Base-by-base conservation (phyloP, 2,329 filamentous ascomycete species). In the Fusarium tupiense region DNA sequence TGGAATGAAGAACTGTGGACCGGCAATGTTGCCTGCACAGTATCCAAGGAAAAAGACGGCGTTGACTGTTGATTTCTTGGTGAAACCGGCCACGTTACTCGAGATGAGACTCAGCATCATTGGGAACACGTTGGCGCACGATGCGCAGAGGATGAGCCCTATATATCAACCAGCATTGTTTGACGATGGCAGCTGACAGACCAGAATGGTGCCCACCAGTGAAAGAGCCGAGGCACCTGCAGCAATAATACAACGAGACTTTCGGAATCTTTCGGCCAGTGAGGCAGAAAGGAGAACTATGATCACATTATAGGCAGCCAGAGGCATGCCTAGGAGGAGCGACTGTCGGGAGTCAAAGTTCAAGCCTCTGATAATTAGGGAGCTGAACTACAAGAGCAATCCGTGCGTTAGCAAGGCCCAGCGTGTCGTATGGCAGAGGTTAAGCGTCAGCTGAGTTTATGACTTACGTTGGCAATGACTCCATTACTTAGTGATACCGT, bases 341-440 rank as follows among this genome's bases (percentile, higher is more conserved):
- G 46, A 49, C 20, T 49, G 26, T 49, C 46, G 14, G 10, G 46
- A n/a, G 29, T 49, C 46, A 22, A 49, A 49, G 26, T 49, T 49
- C 3, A 49, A 13, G 10, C 46, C 46, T n/a, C 29, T 31, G 10
- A 49, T 49, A 4, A 49, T 49, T 17, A 49, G 16, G 12, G 46
- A 49, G 26, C 46, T 49, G 14, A 49, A 49, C 46, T 49, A 3
- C 2, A 49, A 6, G 20, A n/a, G 14, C 0, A 24, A 46, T 0
- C 2, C 0, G 1, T 6, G 20, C 5, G 14, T 49, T n/a, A 49
- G 26, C 10, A 49, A 14, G 20, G 9, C 6, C 1, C 17, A 24
- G 16, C 17, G 1, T 2, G 17, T 11, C 6, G 41, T 24, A 17
- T 17, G 6, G 17, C 19, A 19, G 35, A 19, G 1, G 1, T 4